Base-by-base conservation (phyloP, 768 basidiomycete species). In the Calocera cornea region DNA sequence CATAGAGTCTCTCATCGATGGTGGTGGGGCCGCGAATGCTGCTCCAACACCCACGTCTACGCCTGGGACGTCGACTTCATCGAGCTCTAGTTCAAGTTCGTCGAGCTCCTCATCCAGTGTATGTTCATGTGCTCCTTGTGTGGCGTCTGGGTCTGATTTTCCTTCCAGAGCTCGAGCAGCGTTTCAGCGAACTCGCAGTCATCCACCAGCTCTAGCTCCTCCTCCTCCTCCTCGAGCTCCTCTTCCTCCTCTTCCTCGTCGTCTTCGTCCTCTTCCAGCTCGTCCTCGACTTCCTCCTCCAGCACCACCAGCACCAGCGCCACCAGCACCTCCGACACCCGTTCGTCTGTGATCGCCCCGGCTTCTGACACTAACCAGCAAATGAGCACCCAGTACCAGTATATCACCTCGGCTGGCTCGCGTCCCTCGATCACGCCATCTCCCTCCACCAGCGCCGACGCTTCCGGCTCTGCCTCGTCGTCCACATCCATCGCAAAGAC, bases 401-500 rank as follows among this genome's bases (percentile, higher is more conserved):
- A 60, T 19, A 27, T 60, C 14, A 60, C 54, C 5, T 16, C 54
- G 11, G 54, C 14, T 12, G n/a, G n/a, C n/a, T 29, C 54, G 54
- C 54, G 54, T 60, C 54, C 54, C 10, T 60, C 54, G 14, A 60
- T 60, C 1, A 67, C 80, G 31, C 67, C 76, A 5, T 44, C 73
- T 33, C 34, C 49, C 33, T 73, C 75, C 41, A 75, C 72, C 44
- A 72, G 73, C 19, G 69, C 73, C 1, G 68, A 74, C 29, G 69
- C 66, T 34, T 63, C 44, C 29, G 63, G 60, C 34, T 38, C 54
- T 40, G n/a, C 76, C 40, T 17, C 72, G 8, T 73, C 73, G 14
- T 79, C 79, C 69, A 78, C 76, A 68, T 80, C 76, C 36, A 78
- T 77, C 79, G 10, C 76, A 75, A 63, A 76, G 80, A 27, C 79